A percentile compares a stretch with the other conserved stretches of the same genome.
These are phyloP conservation scores for Glutinoglossum americanum DNA, from an alignment of 495 filamentous ascomycete species.

Conservation along the genomic window DNA sequence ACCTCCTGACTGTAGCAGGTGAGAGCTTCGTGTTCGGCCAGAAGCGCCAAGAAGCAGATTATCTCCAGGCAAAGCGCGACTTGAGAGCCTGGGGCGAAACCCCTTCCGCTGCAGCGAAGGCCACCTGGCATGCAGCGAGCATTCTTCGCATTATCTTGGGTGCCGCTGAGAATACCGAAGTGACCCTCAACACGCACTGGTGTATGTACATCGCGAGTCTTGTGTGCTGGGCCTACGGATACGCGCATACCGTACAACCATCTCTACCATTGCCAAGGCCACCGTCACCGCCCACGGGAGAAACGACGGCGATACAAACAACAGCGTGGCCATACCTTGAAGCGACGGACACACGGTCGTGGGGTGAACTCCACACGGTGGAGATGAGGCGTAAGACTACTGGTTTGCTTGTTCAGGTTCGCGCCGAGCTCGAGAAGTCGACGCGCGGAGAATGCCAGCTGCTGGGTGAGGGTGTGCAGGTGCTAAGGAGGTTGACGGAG, in stretches of 20 bases:
- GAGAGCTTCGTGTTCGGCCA: background rate
- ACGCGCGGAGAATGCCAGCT: background rate
- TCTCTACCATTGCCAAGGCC: background rate
- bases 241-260: background rate
- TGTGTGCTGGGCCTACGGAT: slow-evolving; percentile 3
- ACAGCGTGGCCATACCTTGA: background rate
- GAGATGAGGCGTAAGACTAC: background rate
- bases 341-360: background rate
- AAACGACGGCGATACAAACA: too few relatives aligned
- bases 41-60: background rate
- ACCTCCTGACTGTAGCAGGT: background rate
- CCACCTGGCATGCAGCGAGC: background rate
- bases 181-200: background rate
- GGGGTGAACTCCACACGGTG: background rate
- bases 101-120: background rate
- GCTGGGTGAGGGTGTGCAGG: background rate
- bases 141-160: background rate
- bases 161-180: background rate
- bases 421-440: background rate
- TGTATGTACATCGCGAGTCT: background rate
- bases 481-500: background rate
- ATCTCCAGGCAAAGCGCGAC: background rate
- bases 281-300: background rate
- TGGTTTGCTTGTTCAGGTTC: background rate
- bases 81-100: background rate